Percentiles rank a stretch among this genome's conserved stretches.
These are phyloP conservation scores for Fonsecaea pedrosoi DNA, from an alignment of 2,329 filamentous ascomycete species.

Conservation along the genomic window DNA sequence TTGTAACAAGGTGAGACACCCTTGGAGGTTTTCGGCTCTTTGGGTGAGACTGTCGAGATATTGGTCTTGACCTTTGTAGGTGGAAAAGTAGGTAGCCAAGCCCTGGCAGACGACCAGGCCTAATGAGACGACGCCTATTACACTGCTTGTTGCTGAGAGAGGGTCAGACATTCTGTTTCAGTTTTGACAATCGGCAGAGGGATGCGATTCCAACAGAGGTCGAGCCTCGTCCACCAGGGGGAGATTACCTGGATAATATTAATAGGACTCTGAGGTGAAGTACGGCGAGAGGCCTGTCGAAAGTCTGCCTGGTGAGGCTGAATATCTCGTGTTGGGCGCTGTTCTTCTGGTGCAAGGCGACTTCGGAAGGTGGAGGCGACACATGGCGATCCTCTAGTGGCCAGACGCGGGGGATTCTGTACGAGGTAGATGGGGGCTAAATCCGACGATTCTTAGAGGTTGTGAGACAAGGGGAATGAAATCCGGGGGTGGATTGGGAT, in stretches of 20 bases:
- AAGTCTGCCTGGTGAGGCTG: not conserved
- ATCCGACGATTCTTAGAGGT: not conserved
- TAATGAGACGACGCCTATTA: constrained; percentile 16
- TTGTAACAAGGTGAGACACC: constrained; percentile 3
- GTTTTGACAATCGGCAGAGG: not conserved
- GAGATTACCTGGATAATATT: not conserved
- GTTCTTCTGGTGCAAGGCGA: not conserved
- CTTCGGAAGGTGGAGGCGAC: not conserved
- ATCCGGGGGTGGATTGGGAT: not conserved
- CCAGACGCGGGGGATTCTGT: not conserved
- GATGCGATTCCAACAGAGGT: not conserved
- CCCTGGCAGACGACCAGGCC: constrained; percentile 19
- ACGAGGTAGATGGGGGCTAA: not conserved
- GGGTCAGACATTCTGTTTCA: constrained; percentile 6
- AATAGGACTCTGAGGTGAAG: not conserved
- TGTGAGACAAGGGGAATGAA: not conserved
- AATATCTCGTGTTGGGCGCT: not conserved
- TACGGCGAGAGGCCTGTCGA: not conserved
- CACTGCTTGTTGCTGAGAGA: constrained; percentile 16
- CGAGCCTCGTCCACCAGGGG: not conserved
- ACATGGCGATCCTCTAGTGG: not conserved
- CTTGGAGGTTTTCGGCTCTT: constrained; percentile 6
- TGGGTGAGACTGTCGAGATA: constrained; percentile 12
- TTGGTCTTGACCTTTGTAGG: constrained; percentile 14
- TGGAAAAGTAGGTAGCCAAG: constrained; percentile 12